A percentile compares a stretch with the other conserved stretches of the same genome.
Evolutionary conservation across 169 alveolate species (phyloP).

Genomic region (Plasmodium sp.): DNA sequence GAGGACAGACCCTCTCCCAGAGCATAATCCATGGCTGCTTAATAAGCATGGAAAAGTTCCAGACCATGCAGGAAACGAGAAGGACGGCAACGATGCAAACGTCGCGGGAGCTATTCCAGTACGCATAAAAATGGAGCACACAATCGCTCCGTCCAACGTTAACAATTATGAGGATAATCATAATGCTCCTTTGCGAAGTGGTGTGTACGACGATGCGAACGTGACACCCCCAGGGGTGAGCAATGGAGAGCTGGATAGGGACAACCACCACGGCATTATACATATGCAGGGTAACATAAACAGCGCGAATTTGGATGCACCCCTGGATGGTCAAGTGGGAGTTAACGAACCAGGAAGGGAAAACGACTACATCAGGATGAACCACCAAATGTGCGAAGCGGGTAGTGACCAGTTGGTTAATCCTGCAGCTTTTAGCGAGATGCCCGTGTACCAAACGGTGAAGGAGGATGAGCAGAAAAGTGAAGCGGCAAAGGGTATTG

Average conservation of each 20-base stretch:
- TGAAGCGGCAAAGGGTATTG: background rate
- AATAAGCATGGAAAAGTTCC: background rate
- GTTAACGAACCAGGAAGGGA: background rate
- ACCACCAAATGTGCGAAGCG: background rate
- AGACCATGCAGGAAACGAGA: background rate
- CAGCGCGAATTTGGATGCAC: background rate
- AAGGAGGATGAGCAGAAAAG: background rate
- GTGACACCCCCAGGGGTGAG: background rate
- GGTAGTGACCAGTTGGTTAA: background rate
- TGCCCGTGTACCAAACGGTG: background rate
- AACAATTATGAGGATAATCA: background rate
- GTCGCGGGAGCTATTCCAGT: background rate
- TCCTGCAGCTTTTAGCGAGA: background rate
- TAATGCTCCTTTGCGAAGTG: background rate
- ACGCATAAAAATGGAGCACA: background rate
- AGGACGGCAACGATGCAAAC: background rate
- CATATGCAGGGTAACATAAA: background rate
- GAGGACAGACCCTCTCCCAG: background rate
- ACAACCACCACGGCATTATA: background rate
- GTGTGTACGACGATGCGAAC: background rate
- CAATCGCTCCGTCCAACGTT: background rate
- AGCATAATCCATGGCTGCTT: background rate
- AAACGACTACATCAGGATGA: background rate
- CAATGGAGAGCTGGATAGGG: background rate
- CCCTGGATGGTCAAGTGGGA: background rate